Evolutionary conservation across 495 filamentous ascomycete species (phyloP).

Genomic region (Astrocystis sublimbata): DNA sequence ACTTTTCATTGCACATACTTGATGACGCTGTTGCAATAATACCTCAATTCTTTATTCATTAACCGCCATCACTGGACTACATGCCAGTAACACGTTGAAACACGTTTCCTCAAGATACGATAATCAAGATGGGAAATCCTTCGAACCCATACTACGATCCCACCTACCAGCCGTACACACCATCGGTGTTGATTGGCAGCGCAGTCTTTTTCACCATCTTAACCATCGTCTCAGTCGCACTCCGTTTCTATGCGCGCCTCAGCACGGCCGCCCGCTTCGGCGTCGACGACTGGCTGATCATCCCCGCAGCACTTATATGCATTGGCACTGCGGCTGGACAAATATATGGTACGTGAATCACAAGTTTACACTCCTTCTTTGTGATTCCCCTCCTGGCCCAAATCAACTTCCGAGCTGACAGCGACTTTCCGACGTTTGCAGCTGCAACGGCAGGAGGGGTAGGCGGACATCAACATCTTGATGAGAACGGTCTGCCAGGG

Average conservation of each 20-base stretch:
- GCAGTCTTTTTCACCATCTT: constrained; percentile 21
- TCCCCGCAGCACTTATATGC: constrained; percentile 11
- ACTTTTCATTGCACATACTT: no score
- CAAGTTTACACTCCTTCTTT: not conserved
- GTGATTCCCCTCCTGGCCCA: no score
- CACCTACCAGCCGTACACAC: constrained; percentile 18
- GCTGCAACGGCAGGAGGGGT: constrained; percentile 12
- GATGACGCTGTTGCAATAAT: no score
- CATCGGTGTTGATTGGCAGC: constrained; percentile 14
- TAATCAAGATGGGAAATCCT: no score
- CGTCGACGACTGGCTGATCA: constrained; percentile 20
- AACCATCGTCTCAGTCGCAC: constrained; percentile 3
- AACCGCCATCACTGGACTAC: no score
- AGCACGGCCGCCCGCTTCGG: constrained; percentile 2
- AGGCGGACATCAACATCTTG: constrained; percentile 7
- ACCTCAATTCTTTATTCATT: no score
- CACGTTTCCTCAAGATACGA: no score
- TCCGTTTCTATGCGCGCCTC: constrained; percentile 18
- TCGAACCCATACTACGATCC: constrained; percentile 16
- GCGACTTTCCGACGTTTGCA: not conserved
- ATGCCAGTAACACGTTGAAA: no score
- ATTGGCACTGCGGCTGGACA: constrained; percentile 12
- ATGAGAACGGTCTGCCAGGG: not conserved
- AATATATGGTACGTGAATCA: constrained; percentile 17
- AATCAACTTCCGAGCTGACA: not conserved